Percentiles rank a stretch among this genome's conserved stretches.
These are phyloP conservation scores for Dissoconium aciculare DNA, from an alignment of 2,329 filamentous ascomycete genomes.

Conservation along the genomic window DNA sequence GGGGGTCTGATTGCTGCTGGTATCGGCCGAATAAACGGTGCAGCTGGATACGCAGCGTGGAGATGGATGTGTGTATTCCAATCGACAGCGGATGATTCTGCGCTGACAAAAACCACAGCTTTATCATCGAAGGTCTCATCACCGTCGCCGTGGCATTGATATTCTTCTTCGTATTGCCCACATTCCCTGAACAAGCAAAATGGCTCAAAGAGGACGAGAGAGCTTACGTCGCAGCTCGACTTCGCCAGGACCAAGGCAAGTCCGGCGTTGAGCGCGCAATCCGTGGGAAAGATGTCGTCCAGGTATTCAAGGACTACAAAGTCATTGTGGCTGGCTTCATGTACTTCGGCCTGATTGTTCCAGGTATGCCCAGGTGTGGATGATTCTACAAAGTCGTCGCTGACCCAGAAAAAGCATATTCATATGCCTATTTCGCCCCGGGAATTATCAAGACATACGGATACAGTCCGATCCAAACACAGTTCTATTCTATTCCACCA, in stretches of 20 bases:
- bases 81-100: slow-evolving; percentile 1
- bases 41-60: slow-evolving; percentile 57
- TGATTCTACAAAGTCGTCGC: background rate
- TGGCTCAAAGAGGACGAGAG: slow-evolving; percentile 35
- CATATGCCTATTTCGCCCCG: slow-evolving; percentile 35
- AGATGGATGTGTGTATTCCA: slow-evolving; percentile 38
- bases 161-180: slow-evolving; percentile 35
- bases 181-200: slow-evolving; percentile 36
- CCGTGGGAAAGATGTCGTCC: slow-evolving; percentile 27
- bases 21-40: slow-evolving; percentile 73
- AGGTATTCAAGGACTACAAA: slow-evolving; percentile 36
- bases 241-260: slow-evolving; percentile 34
- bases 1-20: slow-evolving; percentile 72
- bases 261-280: slow-evolving; percentile 33
- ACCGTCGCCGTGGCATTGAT: slow-evolving; percentile 31
- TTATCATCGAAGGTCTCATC: slow-evolving; percentile 49
- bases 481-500: slow-evolving; percentile 41
- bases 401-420: background rate
- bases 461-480: slow-evolving; percentile 39
- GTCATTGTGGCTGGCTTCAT: slow-evolving; percentile 36
- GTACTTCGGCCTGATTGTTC: slow-evolving; percentile 36
- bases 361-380: slow-evolving; percentile 22
- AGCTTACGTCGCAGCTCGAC: slow-evolving; percentile 31
- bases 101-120: slow-evolving; percentile 22
- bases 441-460: slow-evolving; percentile 35